Base-by-base conservation (phyloP, 2,329 filamentous ascomycete species). In the Hypoxylon sp. region DNA sequence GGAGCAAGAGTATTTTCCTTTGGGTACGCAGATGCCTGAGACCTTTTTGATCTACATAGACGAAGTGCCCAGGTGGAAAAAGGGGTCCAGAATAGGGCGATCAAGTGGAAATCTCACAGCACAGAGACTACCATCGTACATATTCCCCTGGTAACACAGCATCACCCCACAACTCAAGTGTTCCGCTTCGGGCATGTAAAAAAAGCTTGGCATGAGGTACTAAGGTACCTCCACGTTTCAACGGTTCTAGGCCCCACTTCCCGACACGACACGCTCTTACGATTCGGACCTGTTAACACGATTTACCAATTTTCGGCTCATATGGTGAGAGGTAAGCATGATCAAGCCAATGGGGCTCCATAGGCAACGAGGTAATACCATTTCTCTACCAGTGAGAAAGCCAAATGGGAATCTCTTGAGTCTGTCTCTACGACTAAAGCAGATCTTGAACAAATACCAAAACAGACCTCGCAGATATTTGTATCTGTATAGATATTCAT, bases 91-190 rank as follows among this genome's bases (percentile, higher is more conserved):
- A 64, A 57, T 23, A 25, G 21, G 48, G 17, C 5, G 63, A 60
- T 63, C 41, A 60, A 14, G 41, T 51, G 45, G 59, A 49, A 51
- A 59, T 59, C 46, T 19, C 45, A 43, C 25, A 41, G 62, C 61
- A 65, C 38, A 43, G 17, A 43, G 38, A 21, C 38, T 17, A 43
- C 17, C 17, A 43, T 43, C 38, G 36, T 58, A 59, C 32, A 50
- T 11, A 11, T 46, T 43, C 49, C 34, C 45, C 43, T 38, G 58
- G 58, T 67, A 60, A 53, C 64, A 67, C 64, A 60, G 55, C 68
- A 25, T 68, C 36, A 62, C 65, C 50, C 68, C 68, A 70, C 60
- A 68, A 55, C 56, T 62, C 65, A 66, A 63, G 65, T 48, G 51
- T 68, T 52, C 38, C 28, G 13, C 58, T 56, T 46, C 41, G 55